Conservation (phyloP, 225 moss, liverwort and hornwort species). For the Polytrichum commune region DNA sequence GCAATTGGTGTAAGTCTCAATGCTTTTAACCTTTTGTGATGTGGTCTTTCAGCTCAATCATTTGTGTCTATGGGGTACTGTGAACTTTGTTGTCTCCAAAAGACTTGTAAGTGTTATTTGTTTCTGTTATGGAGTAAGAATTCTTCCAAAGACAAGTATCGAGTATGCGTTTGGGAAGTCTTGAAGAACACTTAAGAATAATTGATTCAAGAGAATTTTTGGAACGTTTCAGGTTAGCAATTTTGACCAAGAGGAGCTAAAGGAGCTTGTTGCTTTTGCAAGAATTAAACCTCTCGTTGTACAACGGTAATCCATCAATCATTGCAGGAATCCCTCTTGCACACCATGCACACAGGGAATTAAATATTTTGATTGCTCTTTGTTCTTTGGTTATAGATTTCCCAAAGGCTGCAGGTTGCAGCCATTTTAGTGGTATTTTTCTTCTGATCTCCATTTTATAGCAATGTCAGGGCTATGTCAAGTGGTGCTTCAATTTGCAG, state of each 20-base stretch:
- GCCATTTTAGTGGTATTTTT: background rate
- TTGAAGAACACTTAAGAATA: too few species aligned
- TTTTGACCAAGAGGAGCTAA: slow-evolving; percentile 42
- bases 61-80: background rate
- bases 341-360: background rate
- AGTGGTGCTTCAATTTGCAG: background rate
- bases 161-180: too few species aligned
- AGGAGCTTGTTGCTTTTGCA: slow-evolving; percentile 29
- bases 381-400: too few species aligned
- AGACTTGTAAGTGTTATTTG: background rate
- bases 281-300: slow-evolving; percentile 44
- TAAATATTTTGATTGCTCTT: too few species aligned
- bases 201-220: too few species aligned
- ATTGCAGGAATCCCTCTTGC: background rate
- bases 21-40: background rate
- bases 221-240: slow-evolving; percentile 38
- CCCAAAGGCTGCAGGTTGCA: too few species aligned
- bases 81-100: too few species aligned
- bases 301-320: slow-evolving; percentile 28
- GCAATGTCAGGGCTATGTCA: background rate
- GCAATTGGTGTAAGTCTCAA: slow-evolving; percentile 34
- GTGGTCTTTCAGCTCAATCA: slow-evolving; percentile 7
- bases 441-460: background rate
- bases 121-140: background rate
- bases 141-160: too few species aligned